phyloP scores from a whole-genome alignment of 164 flowering plant species.

The Tetracentron sinense region DNA sequence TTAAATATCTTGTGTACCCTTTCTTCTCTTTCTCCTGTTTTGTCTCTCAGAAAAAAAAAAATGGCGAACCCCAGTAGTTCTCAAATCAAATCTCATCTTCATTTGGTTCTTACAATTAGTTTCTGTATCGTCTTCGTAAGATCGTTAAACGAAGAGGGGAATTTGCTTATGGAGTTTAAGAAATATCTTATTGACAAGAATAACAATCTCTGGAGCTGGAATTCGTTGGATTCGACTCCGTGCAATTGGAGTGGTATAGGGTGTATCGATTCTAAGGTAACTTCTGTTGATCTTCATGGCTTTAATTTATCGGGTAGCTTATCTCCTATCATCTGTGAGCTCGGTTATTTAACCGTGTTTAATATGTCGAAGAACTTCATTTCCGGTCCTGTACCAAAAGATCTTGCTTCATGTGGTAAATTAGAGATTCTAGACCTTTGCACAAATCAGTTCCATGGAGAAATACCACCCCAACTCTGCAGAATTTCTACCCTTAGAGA shows the following conservation, averaged over 20 bases:
- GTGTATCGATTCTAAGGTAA: constrained; percentile 34
- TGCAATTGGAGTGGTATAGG: constrained; percentile 49
- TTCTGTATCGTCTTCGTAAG: constrained; percentile 14
- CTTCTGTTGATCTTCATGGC: constrained; percentile 29
- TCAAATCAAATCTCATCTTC: too few relatives aligned
- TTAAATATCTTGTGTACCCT: neutral
- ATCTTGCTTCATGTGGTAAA: constrained; percentile 25
- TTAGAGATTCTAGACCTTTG: constrained; percentile 46
- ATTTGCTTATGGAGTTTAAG: constrained; percentile 41
- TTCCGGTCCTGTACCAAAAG: constrained; percentile 43
- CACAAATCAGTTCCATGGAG: constrained; percentile 46
- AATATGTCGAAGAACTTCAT: constrained; percentile 47
- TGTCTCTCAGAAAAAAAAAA: too few relatives aligned
- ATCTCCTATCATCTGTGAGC: constrained; percentile 38
- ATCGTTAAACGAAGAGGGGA: constrained; percentile 44
- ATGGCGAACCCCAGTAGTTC: too few relatives aligned
- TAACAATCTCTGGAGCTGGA: constrained; percentile 44
- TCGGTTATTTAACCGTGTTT: constrained; percentile 25
- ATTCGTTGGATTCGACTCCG: constrained; percentile 28
- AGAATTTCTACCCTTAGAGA: constrained; percentile 28
- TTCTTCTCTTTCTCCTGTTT: neutral
- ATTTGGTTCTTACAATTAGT: constrained; percentile 7
- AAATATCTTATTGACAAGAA: constrained; percentile 25
- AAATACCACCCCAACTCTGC: constrained; percentile 33
- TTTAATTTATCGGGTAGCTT: constrained; percentile 48